Percentiles rank a stretch among this genome's conserved stretches.
Evolutionary conservation across 768 basidiomycete species (phyloP).

Genomic region (Lyophyllum decastes): DNA sequence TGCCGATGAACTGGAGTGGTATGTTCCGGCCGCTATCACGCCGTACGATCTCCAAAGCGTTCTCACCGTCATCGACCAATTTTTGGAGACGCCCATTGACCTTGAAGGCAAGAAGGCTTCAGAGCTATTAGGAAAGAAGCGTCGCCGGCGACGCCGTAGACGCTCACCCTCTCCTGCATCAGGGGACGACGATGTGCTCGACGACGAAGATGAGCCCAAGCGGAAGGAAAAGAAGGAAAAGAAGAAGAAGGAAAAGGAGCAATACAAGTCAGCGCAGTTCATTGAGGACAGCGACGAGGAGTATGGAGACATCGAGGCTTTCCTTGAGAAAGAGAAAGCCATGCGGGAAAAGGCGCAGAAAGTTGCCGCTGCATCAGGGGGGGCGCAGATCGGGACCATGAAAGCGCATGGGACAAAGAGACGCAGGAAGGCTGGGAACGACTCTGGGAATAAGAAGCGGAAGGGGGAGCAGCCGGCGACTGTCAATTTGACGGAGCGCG

Average conservation of each 20-base stretch:
- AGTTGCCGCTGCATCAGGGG: conserved; percentile 44
- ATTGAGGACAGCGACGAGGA: conserved; percentile 91
- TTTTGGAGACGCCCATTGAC: conserved; percentile 79
- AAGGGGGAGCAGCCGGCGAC: conserved; percentile 28
- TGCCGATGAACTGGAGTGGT: conserved; percentile 81
- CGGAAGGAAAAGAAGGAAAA: conserved; percentile 64
- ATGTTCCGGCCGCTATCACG: conserved; percentile 69
- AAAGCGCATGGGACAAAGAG: conserved; percentile 49
- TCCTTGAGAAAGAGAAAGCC: conserved; percentile 74
- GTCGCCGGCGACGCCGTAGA: conserved; percentile 48
- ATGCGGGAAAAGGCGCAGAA: conserved; percentile 56
- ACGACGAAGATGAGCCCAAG: conserved; percentile 35
- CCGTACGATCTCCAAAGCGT: conserved; percentile 70
- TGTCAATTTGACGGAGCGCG: conserved; percentile 11
- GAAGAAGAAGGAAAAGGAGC: conserved; percentile 56
- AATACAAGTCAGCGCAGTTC: conserved; percentile 88
- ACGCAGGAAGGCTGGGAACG: conserved; percentile 39
- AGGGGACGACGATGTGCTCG: conserved; percentile 40
- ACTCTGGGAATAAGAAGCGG: conserved; percentile 31
- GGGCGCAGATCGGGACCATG: conserved; percentile 51
- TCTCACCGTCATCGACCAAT: conserved; percentile 79
- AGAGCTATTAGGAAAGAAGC: conserved; percentile 69
- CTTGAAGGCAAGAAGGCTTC: conserved; percentile 76
- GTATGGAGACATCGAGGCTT: conserved; percentile 77
- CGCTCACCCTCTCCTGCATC: conserved; percentile 48